Base-by-base conservation (phyloP, 2,329 filamentous ascomycete genomes). In the Plenodomus tracheiphilus region DNA sequence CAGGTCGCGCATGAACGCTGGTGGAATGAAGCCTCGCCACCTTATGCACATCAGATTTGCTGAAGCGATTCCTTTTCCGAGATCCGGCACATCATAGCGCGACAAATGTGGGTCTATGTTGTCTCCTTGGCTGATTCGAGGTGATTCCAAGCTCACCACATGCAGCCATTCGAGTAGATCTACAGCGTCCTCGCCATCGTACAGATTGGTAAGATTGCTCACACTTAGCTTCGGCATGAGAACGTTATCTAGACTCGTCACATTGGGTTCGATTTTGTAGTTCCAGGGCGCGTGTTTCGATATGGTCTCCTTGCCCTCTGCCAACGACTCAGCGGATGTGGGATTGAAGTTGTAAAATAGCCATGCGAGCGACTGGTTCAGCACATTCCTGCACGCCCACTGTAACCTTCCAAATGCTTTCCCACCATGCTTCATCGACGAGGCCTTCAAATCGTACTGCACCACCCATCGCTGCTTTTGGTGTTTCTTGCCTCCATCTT, bases 341-440 rank as follows among this genome's bases (percentile, higher is more conserved):
- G 59, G 54, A 47, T 59, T 61, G 42, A 85, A 69, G 61, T 91
- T 87, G 63, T 81, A 86, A 61, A 94, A 92, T 0, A 97, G 75
- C 91, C 93, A 97, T 1, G 83, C 83, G 18, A 86, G 64, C 1
- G 86, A 83, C 38, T 79, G 74, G 41, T 81, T 83, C 18, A 97
- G 77, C 18, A 90, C 89, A 54, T 91, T 89, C 61, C 87, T 86
- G 69, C 86, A 91, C 13, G 91, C 90, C 78, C 89, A 89, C 6
- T 86, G 70, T 13, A 96, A 76, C 39, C 90, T 80, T 54, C 92
- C 86, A 63, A 95, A 96, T 0, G 85, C 87, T 56, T 88, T 91
- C 69, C 91, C 94, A 3, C 91, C 91, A 45, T 85, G 86, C 7
- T 90, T 70, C 89, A 96, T 96, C 0, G 85, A 85, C 1, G 85